Base-by-base conservation (phyloP, 2,329 filamentous ascomycete species). In the Monilinia fructigena region DNA sequence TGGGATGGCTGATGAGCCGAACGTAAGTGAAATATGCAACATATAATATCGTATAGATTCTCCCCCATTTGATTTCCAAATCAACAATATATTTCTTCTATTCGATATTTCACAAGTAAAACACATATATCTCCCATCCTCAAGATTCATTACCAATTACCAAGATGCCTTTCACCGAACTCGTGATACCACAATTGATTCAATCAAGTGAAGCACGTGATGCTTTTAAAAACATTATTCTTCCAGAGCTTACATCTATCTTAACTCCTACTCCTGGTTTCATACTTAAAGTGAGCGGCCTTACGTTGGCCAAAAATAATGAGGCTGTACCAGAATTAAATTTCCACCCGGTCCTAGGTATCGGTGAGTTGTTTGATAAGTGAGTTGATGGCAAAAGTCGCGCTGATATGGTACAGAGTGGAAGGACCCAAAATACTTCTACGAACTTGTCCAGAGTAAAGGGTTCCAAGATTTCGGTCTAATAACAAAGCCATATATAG, bases 101-200 rank as follows among this genome's bases (percentile, higher is more conserved):
- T 35, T 35, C 31, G 5, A 7, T 8, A 35, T 3, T 35, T 5
- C 31, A 35, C 31, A 35, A 35, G 31, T 7, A 35, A 35, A 35
- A 35, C 31, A 35, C 31, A 35, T 6, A 11, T 14, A 3, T 5
- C 4, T 45, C 53, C 5, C 2, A 52, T 11, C 18, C 12, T 7
- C 16, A 8, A 28, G 16, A 47, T n/a, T 23, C 38, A 35, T 35
- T 35, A 35, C 31, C 31, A 35, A 54, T 40, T 28, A 14, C 26
- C 48, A 58, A 56, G 5, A 64, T 64, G 62, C 28, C 53, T 48
- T 40, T 64, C 42, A 58, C 52, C 0, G 63, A 65, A 14, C 18
- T 65, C 35, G 7, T 52, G 2, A 50, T 18, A 10, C 42, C 62
- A 12, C 18, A n/a, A 16, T 6, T 52, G 1, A 14, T 28, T 18